Evolutionary conservation across 2,329 filamentous ascomycete genomes (phyloP), one percentile per base, ranked within the genome.

Genomic region (Rhexocercosporidium sp.): DNA sequence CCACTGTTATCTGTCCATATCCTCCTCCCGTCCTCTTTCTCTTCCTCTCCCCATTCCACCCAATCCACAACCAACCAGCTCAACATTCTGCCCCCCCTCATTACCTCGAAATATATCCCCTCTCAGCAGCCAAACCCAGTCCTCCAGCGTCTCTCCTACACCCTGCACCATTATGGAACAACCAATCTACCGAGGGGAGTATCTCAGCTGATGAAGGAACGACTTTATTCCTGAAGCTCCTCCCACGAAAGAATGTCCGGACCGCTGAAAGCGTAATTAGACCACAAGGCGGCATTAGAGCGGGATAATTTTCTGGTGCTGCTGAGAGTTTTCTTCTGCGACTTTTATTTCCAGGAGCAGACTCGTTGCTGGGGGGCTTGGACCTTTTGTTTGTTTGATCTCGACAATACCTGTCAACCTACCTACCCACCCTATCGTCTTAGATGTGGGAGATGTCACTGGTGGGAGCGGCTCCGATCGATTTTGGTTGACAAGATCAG

Each of bases 291-390:
- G 25, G 22, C 25, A n/a, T 7, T 29, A 25, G 47, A 51, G 47
- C 27, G 47, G 11, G 47, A 51, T 51, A 16, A 16, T 51, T 25
- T 25, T 51, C 29, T 51, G 47, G 47, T 51, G 47, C 47, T 29
- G 47, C 47, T 51, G 47, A 51, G 47, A 51, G 47, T 29, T 49
- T 51, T 51, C 47, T 29, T 5, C 47, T 51, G 47, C 47, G 47
- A 29, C 18, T 51, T 51, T 31, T 6, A 29, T 51, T 29, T 18
- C 2, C 8, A 11, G 8, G 14, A 29, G 47, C 47, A 51, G 47
- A 51, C 47, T 31, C 47, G 22, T 51, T 12, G 6, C n/a, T n/a
- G 47, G 25, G 16, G 9, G 8, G 34, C 3, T 51, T 29, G 1
- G 29, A 6, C 22, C 18, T 51, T n/a, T 29, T 29, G 27, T 31